Evolutionary conservation across 2,329 filamentous ascomycete genomes (phyloP), one percentile per base, ranked within the genome.

Genomic region (Periconia macrospinosa): DNA sequence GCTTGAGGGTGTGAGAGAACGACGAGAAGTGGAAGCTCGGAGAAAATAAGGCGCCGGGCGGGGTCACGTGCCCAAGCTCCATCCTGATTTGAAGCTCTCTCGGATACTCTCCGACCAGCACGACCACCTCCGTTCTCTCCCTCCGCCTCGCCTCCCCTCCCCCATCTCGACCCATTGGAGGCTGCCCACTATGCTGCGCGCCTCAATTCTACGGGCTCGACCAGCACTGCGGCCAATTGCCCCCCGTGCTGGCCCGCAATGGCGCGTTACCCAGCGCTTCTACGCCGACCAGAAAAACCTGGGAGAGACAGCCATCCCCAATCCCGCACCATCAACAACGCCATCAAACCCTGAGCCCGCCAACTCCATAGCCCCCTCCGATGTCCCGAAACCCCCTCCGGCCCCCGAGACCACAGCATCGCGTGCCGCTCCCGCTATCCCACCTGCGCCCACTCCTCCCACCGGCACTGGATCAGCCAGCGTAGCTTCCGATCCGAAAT

Each of bases 171-270:
- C 62, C 59, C 63, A 63, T 62, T 59, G 61, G 62, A 66, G 67
- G 68, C 75, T 75, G 79, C 78, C 71, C 76, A 78, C 68, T 65
- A 83, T 83, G 81, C 78, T 83, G 79, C 81, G 81, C 74, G 78
- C 77, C 66, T 80, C 80, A 67, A 74, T 83, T 73, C 73, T 78
- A 61, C 72, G 78, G 69, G 79, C 72, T 66, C 60, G 75, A 66
- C 69, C 76, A 73, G 75, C 76, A 72, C 75, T 64, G 57, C 60
- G 67, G 63, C 63, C 65, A 67, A 57, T 66, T 67, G 64, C 59
- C 48, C 62, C 64, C 52, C 58, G 60, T 59, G 62, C 68, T 61
- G 62, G 72, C 64, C 69, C 66, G 60, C 69, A 73, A 72, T 71
- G 69, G 68, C 68, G 59, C 56, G 54, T 57, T 55, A 64, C 63